Base-by-base conservation (phyloP, 116 monocot genomes). In the Posidonia oceanica region DNA sequence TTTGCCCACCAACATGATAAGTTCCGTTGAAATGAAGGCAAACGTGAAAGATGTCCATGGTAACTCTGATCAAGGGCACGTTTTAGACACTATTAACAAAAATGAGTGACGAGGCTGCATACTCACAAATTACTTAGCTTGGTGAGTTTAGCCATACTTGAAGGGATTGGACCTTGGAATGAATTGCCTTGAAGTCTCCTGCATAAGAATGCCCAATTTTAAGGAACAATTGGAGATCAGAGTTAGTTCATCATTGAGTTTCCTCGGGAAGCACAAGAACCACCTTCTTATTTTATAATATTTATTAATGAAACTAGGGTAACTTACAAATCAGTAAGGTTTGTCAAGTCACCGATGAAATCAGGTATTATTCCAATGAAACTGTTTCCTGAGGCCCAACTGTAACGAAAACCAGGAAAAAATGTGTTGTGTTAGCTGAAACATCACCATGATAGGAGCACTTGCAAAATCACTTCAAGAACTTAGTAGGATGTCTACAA, bases 171-270 rank as follows among this genome's bases (percentile, higher is more conserved):
- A 64, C 96, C 96, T 74, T 78, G 58, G 52, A 96, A 89, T 52
- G 91, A 86, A 69, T 89, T 91, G 17, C 96, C 96, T 56, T 96
- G 88, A n/a, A 96, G 76, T 61, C 86, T 81, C 96, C 96, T 96
- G 71, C 51, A 66, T 40, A 14, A 54, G 10, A 36, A 75, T 63
- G 37, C 59, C 10, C 57, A 69, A 36, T 57, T 57, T 40, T 57
- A 57, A 36, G n/a, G 18, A 51, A 55, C 29, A 29, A 67, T 23
- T 58, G 6, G 42, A 64, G 7, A 17, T 36, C 29, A 23, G n/a
- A 60, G 3, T 29, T 22, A 60, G 20, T 60, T 54, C 54, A 37
- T 70, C 7, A 36, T 58, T 48, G 16, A 57, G n/a, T 4, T 41
- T 3, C 56, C 54, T 17, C 12, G 6, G 3, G 17, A 11, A 55